Base-by-base conservation (phyloP, 192 early-diverging fungal genomes). In the Cladochytrium replicatum region DNA sequence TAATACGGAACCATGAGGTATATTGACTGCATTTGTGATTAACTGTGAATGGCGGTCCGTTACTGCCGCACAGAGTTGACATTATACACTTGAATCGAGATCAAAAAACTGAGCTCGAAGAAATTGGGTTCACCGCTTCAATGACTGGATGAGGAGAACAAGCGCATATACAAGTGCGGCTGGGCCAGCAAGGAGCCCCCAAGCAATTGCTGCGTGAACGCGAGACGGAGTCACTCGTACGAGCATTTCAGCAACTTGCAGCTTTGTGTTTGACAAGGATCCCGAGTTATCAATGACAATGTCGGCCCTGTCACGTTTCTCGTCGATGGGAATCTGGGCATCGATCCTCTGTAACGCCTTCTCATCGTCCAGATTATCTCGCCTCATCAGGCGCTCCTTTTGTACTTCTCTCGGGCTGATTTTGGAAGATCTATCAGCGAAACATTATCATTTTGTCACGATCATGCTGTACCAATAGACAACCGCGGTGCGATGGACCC, bases 221-320 rank as follows among this genome's bases (percentile, higher is more conserved):
- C 44, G 17, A 1, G 59, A 52, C 2, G 67, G 70, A 13, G 7
- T 43, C 23, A 48, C 31, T 25, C 61, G 13, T 19, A 13, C 5
- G 7, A 76, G 6, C 22, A 73, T 11, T 6, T 26, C 39, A 6
- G 63, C 52, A n/a, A 77, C 68, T 41, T 69, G 68, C 17, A 55
- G 46, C 24, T 68, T 57, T 1, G 83, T 67, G 29, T 81, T 69
- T 22, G 63, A 61, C 2, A 83, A 32, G 11, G 72, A 72, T 2
- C 75, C 78, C 4, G 81, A 75, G 60, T 99, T 99, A 52, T 91
- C 83, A 32, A 99, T 72, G 13, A 99, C 85, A 43, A 80, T 69
- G 25, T 88, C 72, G 0, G 93, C 95, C 39, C 69, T 79, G 23
- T 63, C 58, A 4, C 77, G 67, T 51, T 97, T 97, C 47, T 87